Evolutionary conservation across 305 asterid genomes (phyloP), one percentile per base, ranked within the genome.

Genomic region (Fraxinus floribunda): DNA sequence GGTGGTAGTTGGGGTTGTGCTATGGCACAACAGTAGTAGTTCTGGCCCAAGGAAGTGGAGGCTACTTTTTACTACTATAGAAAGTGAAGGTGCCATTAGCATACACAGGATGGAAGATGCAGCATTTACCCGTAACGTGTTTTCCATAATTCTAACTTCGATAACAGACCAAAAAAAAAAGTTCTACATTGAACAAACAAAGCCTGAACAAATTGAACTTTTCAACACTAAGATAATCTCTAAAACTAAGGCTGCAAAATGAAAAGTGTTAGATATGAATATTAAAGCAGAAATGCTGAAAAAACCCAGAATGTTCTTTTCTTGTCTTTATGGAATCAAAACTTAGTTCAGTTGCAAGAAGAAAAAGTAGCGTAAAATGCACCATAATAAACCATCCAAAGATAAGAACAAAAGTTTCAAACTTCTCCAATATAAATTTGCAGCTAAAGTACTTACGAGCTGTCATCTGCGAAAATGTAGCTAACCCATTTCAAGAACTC

Each of bases 401-500:
- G 81, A 35, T 9, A 22, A 46, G 74, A 70, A 81, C 39, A 71
- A 22, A 68, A 64, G 29, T 26, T 76, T 36, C 20, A 36, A 44
- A 71, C 64, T 34, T 18, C 9, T 34, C 20, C 41, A 35, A 76
- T 38, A 77, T 71, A 82, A 30, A 62, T 34, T 13, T 18, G 11
- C 68, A 46, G 70, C 11, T 18, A 3, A 36, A 80, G 71, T 30
- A 96, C 99, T 93, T 85, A 96, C 97, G 93, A 77, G 94, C 98
- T 93, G 38, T 94, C 98, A 78, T 96, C 95, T 1, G 86, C 84
- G 77, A 96, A 96, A 89, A 96, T 89, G 90, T 71, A 94, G 93
- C 99, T 96, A 82, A 92, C 97, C 98, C 99, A 94, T 1, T 26
- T 89, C 94, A 96, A 83, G 84, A 94, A 92, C 87, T 94, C 99